Conservation (phyloP, 78 protist species). For the Chrysochromulina tobinii region DNA sequence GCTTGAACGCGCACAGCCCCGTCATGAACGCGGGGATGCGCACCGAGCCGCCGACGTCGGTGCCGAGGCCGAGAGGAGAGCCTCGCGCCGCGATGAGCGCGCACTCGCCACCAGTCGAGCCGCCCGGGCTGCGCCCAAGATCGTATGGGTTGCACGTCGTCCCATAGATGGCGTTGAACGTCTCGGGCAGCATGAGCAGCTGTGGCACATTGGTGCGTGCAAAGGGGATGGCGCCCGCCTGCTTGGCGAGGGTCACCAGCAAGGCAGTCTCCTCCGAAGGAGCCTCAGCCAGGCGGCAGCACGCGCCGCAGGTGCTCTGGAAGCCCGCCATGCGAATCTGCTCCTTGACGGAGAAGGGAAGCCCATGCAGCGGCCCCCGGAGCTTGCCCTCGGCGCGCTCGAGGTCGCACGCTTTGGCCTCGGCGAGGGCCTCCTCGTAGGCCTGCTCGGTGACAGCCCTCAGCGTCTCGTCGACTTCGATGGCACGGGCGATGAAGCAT, state of each 20-base stretch:
- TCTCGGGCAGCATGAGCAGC: slow-evolving; percentile 18
- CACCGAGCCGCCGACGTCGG: slow-evolving; percentile 78
- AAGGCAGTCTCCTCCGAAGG: background rate
- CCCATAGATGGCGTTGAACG: slow-evolving; percentile 9
- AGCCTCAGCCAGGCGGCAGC: background rate
- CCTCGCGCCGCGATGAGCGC: slow-evolving; percentile 52
- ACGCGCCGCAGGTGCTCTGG: background rate
- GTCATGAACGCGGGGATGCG: slow-evolving; percentile 58
- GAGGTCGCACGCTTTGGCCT: background rate
- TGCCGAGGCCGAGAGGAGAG: slow-evolving; percentile 58
- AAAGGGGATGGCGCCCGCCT: slow-evolving; percentile 30
- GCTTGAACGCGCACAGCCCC: too few species aligned
- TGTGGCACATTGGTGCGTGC: slow-evolving; percentile 30
- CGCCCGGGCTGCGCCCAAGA: slow-evolving; percentile 64
- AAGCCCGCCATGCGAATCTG: background rate
- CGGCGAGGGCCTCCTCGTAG: too few species aligned
- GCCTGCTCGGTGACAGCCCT: too few species aligned
- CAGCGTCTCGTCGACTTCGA: too few species aligned
- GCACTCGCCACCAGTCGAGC: slow-evolving; percentile 65
- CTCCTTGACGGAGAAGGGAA: slow-evolving; percentile 32
- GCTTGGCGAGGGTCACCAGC: background rate
- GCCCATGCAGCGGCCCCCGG: background rate
- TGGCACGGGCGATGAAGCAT: too few species aligned
- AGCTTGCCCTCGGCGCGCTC: background rate
- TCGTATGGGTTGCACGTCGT: slow-evolving; percentile 59